phyloP scores from a whole-genome alignment of 495 filamentous ascomycete species.

The Xylaria venustula region DNA sequence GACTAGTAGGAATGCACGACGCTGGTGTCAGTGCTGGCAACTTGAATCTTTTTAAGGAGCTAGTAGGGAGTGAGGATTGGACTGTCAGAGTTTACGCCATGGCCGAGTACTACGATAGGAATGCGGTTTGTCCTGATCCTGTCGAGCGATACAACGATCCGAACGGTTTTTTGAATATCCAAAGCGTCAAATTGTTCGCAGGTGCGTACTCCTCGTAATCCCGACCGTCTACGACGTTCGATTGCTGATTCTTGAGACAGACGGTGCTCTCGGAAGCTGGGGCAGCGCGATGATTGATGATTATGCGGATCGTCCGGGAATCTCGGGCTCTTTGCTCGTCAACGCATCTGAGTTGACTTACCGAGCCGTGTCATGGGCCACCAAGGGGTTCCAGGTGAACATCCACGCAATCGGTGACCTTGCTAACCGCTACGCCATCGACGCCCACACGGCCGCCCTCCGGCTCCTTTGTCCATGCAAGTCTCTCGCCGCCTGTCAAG shows the following conservation, averaged over 20 bases:
- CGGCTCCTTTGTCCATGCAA: slow-evolving; percentile 43
- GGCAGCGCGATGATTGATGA: slow-evolving; percentile 62
- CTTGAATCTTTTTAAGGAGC: slow-evolving; percentile 47
- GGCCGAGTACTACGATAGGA: slow-evolving; percentile 59
- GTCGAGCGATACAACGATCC: slow-evolving; percentile 35
- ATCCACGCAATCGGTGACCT: slow-evolving; percentile 67
- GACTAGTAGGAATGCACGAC: slow-evolving; percentile 62
- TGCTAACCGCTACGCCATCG: slow-evolving; percentile 57
- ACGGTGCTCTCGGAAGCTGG: slow-evolving; percentile 64
- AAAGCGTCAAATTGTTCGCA: slow-evolving; percentile 60
- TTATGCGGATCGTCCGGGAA: slow-evolving; percentile 56
- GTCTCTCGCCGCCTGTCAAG: slow-evolving; percentile 42
- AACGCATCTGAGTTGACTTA: slow-evolving; percentile 51
- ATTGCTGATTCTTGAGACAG: slow-evolving; percentile 33
- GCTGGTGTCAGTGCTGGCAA: slow-evolving; percentile 55
- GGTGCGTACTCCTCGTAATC: slow-evolving; percentile 33
- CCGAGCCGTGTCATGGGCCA: slow-evolving; percentile 50
- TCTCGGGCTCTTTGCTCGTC: slow-evolving; percentile 58
- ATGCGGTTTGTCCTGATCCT: slow-evolving; percentile 55
- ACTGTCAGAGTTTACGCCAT: slow-evolving; percentile 61
- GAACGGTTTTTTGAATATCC: slow-evolving; percentile 46
- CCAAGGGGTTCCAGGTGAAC: slow-evolving; percentile 54
- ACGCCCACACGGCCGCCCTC: slow-evolving; percentile 50
- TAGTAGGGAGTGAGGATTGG: slow-evolving; percentile 48
- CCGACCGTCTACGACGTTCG: neutral